Base-by-base conservation (phyloP, 192 early-diverging fungal species). In the Coemansia sp. region DNA sequence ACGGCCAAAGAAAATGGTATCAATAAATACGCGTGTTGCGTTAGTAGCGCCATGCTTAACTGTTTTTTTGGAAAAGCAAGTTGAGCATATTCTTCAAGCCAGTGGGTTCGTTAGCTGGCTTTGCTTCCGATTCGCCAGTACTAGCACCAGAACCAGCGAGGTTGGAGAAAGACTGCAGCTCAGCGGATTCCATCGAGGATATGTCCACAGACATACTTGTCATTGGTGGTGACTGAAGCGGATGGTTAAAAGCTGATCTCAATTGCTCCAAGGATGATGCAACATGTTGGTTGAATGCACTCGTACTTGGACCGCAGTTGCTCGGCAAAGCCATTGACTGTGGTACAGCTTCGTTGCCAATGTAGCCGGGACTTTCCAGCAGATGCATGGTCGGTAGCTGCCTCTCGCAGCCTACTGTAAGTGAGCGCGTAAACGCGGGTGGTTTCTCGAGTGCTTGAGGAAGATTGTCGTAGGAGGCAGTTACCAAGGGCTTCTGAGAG, bases 191-290 rank as follows among this genome's bases (percentile, higher is more conserved):
- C 4, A 23, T 27, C 26, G 27, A 50, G 12, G 51, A 16, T 26
- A 54, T 28, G 23, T 65, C 69, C 41, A 65, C 10, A 0, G 54
- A 52, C 64, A 63, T 66, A 7, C 54, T 25, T 0, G 44, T 58
- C 10, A 62, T n/a, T 4, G 74, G 32, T 7, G 72, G 34, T 14
- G 55, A 41, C n/a, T 55, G 52, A 48, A 26, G 27, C n/a, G 38
- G 44, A 47, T 73, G 63, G 53, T 64, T 61, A 31, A 67, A 67
- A 4, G 57, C 53, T 21, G 54, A 18, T 8, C 52, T 30, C 19
- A 76, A 68, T 6, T 67, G 30, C 47, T 60, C 65, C 48, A 76
- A 26, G 24, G 68, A 66, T 23, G 64, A 31, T 0, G 64, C 26
- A 30, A 69, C 73, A 19, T 65, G 73, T 34, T 47, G 62, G 21